Base-by-base conservation (phyloP, 2,329 filamentous ascomycete genomes). In the Thielaviopsis ethacetica region DNA sequence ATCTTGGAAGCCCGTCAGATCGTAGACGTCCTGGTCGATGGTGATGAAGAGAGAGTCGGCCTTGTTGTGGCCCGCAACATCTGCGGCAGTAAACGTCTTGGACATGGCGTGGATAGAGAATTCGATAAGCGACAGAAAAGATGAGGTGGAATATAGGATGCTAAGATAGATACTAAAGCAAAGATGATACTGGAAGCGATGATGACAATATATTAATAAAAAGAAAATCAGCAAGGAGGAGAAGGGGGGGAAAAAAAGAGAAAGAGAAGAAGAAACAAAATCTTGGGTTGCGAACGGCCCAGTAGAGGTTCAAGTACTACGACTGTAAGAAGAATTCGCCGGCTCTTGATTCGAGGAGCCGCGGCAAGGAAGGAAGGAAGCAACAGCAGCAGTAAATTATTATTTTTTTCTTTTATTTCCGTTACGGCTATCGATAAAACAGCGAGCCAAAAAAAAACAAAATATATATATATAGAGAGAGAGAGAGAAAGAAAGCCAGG, bases 11-110 rank as follows among this genome's bases (percentile, higher is more conserved):
- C 84, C 90, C 66, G 90, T 95, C 66, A 97, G 71, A 69, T 98
- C 91, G 72, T 95, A 97, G 65, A 97, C 91, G 72, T 97, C 91
- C 67, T 91, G 86, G 65, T 97, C 91, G 65, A 97, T 83, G 64
- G 94, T 82, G 68, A 97, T 88, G 82, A 84, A 97, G 62, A 96
- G 78, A 69, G 84, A 85, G 68, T 89, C 83, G 53, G 84, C 72
- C 75, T 91, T 95, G 78, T 89, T 95, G 73, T 97, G 91, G 73
- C 86, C 83, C 69, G 91, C 84, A 63, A 98, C 91, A 70, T 96
- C 91, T 75, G 80, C 80, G 64, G 83, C 78, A 58, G 84, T 86
- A 71, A 95, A 96, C 30, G 81, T 85, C 74, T 93, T 87, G 56
- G 91, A 86, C 93, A 98, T 98, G 67, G 61, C 79, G 64, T 59